Conservation (phyloP, 495 filamentous ascomycete genomes). For the Staphylotrichum longicolle region DNA sequence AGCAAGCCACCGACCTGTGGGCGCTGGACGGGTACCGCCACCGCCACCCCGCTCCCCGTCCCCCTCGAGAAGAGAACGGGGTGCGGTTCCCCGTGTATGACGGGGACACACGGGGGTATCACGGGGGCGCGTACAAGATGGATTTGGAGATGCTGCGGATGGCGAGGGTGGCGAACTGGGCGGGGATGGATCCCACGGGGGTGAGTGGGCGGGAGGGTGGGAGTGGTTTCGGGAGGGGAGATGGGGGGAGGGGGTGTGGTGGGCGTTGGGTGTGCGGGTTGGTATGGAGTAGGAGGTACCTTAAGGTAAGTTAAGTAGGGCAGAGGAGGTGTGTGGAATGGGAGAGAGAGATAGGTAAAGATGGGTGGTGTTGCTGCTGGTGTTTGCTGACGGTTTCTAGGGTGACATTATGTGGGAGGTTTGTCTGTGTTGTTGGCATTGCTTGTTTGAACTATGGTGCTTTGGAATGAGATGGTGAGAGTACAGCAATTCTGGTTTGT, state of each 20-base stretch:
- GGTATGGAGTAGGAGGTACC: background rate
- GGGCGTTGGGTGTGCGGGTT: slow-evolving; percentile 6
- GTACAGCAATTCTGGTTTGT: too few relatives aligned
- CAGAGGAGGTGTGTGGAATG: background rate
- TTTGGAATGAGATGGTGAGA: too few relatives aligned
- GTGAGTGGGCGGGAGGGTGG: background rate
- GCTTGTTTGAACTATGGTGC: too few relatives aligned
- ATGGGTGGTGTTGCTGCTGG: too few relatives aligned
- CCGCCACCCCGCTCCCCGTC: background rate
- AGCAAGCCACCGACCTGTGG: slow-evolving; percentile 8
- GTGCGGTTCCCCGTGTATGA: background rate
- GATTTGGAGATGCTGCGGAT: background rate
- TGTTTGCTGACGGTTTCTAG: too few relatives aligned
- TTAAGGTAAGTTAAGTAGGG: background rate
- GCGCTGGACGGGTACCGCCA: background rate
- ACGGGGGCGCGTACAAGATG: slow-evolving; percentile 5
- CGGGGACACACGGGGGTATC: background rate
- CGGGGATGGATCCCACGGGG: background rate
- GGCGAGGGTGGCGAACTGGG: slow-evolving; percentile 6
- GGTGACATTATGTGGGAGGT: too few relatives aligned
- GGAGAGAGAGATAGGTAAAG: background rate
- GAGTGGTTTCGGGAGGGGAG: background rate
- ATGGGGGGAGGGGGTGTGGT: background rate
- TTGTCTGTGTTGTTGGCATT: too few relatives aligned
- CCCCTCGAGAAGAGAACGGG: background rate